Conservation (phyloP, 345 rosid genomes). For the Brassica nigra region DNA sequence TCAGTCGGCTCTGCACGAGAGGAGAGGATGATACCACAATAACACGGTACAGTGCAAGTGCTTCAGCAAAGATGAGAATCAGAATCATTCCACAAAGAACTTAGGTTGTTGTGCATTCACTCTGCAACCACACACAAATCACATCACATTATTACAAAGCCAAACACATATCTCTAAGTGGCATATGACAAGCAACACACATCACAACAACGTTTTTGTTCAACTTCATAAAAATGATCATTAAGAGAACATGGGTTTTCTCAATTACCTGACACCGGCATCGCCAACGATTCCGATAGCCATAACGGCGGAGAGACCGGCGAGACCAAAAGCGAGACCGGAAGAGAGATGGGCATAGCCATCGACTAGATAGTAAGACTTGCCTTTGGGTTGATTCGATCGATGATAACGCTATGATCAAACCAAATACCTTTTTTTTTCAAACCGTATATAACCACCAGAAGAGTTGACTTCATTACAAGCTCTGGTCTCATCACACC, state of each 20-base stretch:
- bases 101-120: constrained; percentile 96
- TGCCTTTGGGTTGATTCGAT: too few relatives aligned
- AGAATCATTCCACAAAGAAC: constrained; percentile 90
- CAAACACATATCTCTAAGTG: background rate
- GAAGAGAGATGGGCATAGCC: constrained; percentile 68
- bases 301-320: constrained; percentile 41
- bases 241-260: background rate
- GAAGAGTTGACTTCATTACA: constrained; percentile 82
- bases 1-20: constrained; percentile 86
- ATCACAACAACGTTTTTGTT: background rate
- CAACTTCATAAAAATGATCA: constrained; percentile 1
- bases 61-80: constrained; percentile 91
- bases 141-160: background rate
- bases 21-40: constrained; percentile 90
- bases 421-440: constrained; percentile 56
- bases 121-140: constrained; percentile 45
- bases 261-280: constrained; percentile 42
- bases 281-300: constrained; percentile 18
- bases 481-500: constrained; percentile 91
- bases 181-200: background rate
- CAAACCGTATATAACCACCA: constrained; percentile 53
- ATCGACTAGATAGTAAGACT: constrained; percentile 38
- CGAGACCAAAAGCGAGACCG: constrained; percentile 27
- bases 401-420: constrained; percentile 62
- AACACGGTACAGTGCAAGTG: constrained; percentile 83